Evolutionary conservation across 2,329 filamentous ascomycete genomes (phyloP), one percentile per base, ranked within the genome.

Genomic region (Parascedosporium putredinis): DNA sequence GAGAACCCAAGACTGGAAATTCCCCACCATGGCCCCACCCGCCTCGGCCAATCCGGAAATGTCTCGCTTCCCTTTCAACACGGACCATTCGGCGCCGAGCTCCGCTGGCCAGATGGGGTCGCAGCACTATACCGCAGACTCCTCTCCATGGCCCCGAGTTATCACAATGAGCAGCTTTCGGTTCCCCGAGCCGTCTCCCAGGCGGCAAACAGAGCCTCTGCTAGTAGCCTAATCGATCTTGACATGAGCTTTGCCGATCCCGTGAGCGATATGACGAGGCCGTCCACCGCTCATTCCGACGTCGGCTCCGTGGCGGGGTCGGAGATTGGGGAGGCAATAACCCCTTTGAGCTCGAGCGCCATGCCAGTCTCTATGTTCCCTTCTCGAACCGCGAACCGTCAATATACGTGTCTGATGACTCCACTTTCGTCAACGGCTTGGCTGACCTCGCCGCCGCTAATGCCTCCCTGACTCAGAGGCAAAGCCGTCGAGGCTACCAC

Each of bases 341-440:
- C 55, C 78, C 79, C 0, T 83, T 83, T 51, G 77, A 82, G 50
- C 67, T 83, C 3, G 80, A 84, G 59, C 73, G 75, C n/a, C 79
- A 82, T 55, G 68, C 76, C 1, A 81, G 78, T 1, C 63, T 80
- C 1, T 78, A 79, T 53, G 66, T 65, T 10, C 62, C 67, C 4
- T 57, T 63, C 3, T 61, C 64, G 1, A 68, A 65, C 46, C 68
- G 77, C 31, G 76, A 79, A 54, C 76, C 76, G 1, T 79, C 75
- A 3, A 79, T 81, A 44, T 82, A 81, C 57, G 73, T 81, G 8
- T 76, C 76, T 1, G 78, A 81, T 53, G 76, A 79, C 52, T 76
- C 73, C 6, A 69, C 75, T 23, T 74, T 71, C 52, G 67, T 72
- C 3, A 62, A 59, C 18, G 60, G 64, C 9, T 58, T 67, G 31